Conservation (phyloP, 164 flowering plant species). For the Magnolia changhungtana region DNA sequence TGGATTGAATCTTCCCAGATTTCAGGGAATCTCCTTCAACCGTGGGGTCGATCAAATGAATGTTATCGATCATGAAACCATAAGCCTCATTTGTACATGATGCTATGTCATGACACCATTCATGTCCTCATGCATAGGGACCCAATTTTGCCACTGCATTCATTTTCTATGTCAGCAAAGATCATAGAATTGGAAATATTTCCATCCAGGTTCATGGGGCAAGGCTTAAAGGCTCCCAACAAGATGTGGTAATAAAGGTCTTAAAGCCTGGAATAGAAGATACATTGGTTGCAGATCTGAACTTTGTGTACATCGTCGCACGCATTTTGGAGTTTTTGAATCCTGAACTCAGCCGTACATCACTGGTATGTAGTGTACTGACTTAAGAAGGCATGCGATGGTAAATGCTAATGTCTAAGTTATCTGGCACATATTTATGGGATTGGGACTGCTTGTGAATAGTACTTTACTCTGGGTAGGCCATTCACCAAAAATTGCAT, state of each 20-base stretch:
- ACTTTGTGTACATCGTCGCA: slow-evolving; percentile 81
- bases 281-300: slow-evolving; percentile 82
- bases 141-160: not conserved
- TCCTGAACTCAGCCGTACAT: slow-evolving; percentile 80
- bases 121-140: not conserved
- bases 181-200: not conserved
- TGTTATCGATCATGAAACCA: no score
- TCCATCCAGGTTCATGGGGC: slow-evolving; percentile 84
- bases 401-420: no score
- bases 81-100: not conserved
- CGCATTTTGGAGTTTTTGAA: slow-evolving; percentile 87
- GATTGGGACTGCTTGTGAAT: no score
- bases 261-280: slow-evolving; percentile 96
- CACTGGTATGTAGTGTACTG: slow-evolving; percentile 54
- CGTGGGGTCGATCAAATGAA: not conserved
- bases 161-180: not conserved
- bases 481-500: no score
- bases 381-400: not conserved
- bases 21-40: not conserved
- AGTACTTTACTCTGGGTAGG: no score
- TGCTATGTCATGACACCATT: not conserved
- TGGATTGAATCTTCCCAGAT: not conserved
- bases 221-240: slow-evolving; percentile 68
- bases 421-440: no score
- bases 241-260: slow-evolving; percentile 92